Evolutionary conservation across 495 filamentous ascomycete genomes (phyloP).

Genomic region (Viridothelium virens): DNA sequence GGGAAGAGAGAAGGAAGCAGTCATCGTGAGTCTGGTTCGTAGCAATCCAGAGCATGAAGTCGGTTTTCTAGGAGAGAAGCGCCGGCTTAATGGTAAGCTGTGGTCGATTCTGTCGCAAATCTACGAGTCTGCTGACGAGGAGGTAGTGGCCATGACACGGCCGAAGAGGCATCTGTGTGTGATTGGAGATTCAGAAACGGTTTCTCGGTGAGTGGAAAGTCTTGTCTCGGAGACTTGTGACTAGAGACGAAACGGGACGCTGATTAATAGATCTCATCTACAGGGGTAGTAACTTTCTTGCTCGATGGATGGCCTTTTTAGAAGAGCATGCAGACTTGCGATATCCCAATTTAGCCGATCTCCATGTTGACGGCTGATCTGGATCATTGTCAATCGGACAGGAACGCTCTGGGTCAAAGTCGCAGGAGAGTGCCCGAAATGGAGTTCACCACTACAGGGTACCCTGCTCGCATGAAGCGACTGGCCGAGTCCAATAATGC

Average conservation of each 20-base stretch:
- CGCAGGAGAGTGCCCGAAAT: not conserved
- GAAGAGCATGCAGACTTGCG: slow-evolving; percentile 78
- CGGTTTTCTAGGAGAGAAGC: slow-evolving; percentile 89
- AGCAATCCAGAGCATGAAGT: slow-evolving; percentile 83
- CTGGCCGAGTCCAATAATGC: not conserved
- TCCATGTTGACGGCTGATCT: slow-evolving; percentile 17
- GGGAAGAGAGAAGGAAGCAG: slow-evolving; percentile 91
- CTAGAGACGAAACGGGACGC: slow-evolving; percentile 1
- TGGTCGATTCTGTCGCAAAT: slow-evolving; percentile 11
- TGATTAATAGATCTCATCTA: slow-evolving; percentile 11
- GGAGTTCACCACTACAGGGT: not conserved
- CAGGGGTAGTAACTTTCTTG: slow-evolving; percentile 74
- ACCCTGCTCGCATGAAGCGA: not conserved
- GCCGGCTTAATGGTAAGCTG: slow-evolving; percentile 77
- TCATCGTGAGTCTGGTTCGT: slow-evolving; percentile 82
- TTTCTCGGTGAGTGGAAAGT: slow-evolving; percentile 56
- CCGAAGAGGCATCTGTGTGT: slow-evolving; percentile 84
- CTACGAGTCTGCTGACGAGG: not conserved
- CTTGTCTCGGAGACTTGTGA: not conserved
- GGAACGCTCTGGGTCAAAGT: not conserved
- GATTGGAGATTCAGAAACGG: slow-evolving; percentile 88
- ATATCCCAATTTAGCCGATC: slow-evolving; percentile 57
- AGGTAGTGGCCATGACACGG: slow-evolving; percentile 84
- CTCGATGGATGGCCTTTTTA: slow-evolving; percentile 80
- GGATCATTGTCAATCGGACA: not conserved